Evolutionary conservation across 2,329 filamentous ascomycete genomes (phyloP).

Genomic region (Apiospora hydei): DNA sequence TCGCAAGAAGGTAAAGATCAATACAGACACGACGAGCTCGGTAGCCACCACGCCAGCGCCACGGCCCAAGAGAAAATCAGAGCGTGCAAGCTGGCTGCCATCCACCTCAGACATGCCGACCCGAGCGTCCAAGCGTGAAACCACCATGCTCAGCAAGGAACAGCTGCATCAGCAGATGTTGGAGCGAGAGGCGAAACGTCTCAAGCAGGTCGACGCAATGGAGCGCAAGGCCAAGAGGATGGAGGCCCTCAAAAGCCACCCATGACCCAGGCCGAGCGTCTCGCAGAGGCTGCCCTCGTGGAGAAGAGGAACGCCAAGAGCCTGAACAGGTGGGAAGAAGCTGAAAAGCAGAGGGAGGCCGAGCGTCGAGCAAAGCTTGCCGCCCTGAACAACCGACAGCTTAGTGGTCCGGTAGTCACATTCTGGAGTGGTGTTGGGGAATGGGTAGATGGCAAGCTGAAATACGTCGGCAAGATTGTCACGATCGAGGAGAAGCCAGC

Average conservation of each 20-base stretch:
- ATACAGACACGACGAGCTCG: constrained; percentile 44
- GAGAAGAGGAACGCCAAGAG: constrained; percentile 90
- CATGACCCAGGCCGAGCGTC: constrained; percentile 85
- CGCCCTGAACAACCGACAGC: constrained; percentile 83
- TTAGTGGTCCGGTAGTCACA: constrained; percentile 88
- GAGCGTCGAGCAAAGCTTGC: constrained; percentile 84
- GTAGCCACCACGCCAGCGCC: constrained; percentile 49
- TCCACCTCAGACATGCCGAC: constrained; percentile 62
- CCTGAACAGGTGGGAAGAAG: constrained; percentile 91
- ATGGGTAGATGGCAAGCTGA: constrained; percentile 79
- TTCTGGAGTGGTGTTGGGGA: constrained; percentile 93
- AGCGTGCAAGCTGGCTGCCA: constrained; percentile 66
- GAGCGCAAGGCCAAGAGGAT: constrained; percentile 73
- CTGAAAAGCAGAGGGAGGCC: constrained; percentile 87
- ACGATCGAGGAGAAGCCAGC: constrained; percentile 66
- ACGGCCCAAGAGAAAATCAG: constrained; percentile 66
- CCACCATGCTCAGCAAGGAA: constrained; percentile 66
- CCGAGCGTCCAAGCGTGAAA: constrained; percentile 64
- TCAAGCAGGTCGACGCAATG: constrained; percentile 74
- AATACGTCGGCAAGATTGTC: constrained; percentile 71
- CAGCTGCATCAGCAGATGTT: constrained; percentile 75
- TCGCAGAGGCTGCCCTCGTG: constrained; percentile 81
- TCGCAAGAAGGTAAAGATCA: constrained; percentile 79
- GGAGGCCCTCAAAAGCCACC: constrained; percentile 78
- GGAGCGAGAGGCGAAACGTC: constrained; percentile 72